Evolutionary conservation across 768 basidiomycete genomes (phyloP).

Genomic region (Aureoboletus auriporus): DNA sequence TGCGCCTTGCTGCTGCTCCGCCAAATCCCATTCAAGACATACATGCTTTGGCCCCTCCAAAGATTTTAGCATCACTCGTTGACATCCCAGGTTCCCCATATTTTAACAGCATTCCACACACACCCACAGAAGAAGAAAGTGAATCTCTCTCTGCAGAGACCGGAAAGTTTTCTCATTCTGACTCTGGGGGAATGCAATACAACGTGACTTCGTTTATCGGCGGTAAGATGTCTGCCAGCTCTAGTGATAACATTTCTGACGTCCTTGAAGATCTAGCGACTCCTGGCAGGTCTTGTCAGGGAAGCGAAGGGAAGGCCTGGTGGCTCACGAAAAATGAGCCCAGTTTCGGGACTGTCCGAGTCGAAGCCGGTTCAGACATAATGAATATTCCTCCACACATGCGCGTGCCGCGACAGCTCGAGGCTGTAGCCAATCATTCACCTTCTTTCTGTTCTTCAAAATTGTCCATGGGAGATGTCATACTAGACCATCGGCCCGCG

Average conservation of each 20-base stretch:
- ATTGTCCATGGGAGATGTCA: not conserved
- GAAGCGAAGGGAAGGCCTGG: conserved; percentile 2
- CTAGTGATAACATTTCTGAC: conserved; percentile 4
- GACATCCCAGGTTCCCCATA: conserved; percentile 18
- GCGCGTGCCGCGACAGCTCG: not conserved
- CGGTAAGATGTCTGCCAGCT: conserved; percentile 27
- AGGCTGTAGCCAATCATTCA: not conserved
- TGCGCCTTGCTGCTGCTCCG: conserved; percentile 10
- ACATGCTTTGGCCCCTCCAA: conserved; percentile 20
- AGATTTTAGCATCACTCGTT: conserved; percentile 19
- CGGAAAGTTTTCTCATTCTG: conserved; percentile 22
- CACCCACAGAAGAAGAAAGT: conserved; percentile 13
- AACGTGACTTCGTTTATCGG: conserved; percentile 76
- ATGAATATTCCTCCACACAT: not conserved
- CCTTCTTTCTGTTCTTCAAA: not conserved
- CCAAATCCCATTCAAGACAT: conserved; percentile 5
- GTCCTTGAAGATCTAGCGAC: conserved; percentile 31
- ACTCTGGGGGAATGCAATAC: conserved; percentile 53
- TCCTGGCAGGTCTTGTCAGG: conserved; percentile 20
- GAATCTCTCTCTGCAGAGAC: conserved; percentile 9
- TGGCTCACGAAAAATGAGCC: conserved; percentile 3
- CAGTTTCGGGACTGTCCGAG: not conserved
- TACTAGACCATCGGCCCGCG: too few species aligned
- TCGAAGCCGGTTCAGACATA: not conserved
- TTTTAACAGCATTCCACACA: conserved; percentile 15